These are phyloP conservation scores for Taphrina flavorubra DNA, from an alignment of 1,139 yeast genomes.

Conservation along the genomic window DNA sequence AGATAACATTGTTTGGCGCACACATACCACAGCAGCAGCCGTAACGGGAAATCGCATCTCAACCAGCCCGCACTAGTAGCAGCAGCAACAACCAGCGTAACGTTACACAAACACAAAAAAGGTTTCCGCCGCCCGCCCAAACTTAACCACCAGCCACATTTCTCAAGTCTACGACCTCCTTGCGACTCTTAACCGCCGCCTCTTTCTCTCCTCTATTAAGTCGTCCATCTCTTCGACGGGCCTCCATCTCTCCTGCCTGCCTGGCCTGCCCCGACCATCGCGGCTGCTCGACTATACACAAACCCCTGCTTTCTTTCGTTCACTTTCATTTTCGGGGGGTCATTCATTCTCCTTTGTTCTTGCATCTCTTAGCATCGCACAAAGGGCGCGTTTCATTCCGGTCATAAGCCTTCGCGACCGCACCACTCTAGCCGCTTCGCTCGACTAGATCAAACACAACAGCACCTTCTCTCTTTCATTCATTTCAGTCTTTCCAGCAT, in stretches of 20 bases:
- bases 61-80: neutral
- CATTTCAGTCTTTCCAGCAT: neutral
- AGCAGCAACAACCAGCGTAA: neutral
- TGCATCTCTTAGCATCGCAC: neutral
- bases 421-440: slow-evolving; percentile 4
- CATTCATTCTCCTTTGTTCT: neutral
- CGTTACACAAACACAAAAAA: no score
- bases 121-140: neutral
- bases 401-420: slow-evolving; percentile 6
- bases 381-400: neutral
- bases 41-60: no score
- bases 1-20: no score
- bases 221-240: neutral
- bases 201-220: neutral
- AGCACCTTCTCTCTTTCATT: neutral
- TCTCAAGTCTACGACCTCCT: slow-evolving; percentile 13
- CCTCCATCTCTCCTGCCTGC: no score
- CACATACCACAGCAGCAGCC: no score
- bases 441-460: neutral
- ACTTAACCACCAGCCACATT: slow-evolving; percentile 12
- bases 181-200: slow-evolving; percentile 11
- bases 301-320: neutral
- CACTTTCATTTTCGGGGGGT: neutral
- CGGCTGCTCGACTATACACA: neutral
- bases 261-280: no score